Evolutionary conservation across 768 basidiomycete species (phyloP).

Genomic region (Phylloporus sp.): DNA sequence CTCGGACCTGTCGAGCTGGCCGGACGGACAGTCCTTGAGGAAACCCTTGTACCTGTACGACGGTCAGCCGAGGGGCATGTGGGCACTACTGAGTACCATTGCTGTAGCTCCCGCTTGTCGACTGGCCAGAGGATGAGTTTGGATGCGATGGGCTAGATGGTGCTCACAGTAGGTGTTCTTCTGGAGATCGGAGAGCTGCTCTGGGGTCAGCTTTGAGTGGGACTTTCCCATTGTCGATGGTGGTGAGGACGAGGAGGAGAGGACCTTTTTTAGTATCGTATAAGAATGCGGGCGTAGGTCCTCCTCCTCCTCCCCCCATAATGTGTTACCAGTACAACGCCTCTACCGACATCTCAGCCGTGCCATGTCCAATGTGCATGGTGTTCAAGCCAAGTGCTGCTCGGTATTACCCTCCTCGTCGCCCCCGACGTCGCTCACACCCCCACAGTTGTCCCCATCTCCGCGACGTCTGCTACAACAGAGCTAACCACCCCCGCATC

Average conservation of each 20-base stretch:
- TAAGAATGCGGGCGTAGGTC: conserved; percentile 24
- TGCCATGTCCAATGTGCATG: conserved; percentile 81
- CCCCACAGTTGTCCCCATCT: conserved; percentile 67
- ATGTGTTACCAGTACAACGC: conserved; percentile 79
- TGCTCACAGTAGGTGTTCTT: conserved; percentile 93
- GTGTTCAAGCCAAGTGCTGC: conserved; percentile 61
- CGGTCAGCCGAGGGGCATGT: conserved; percentile 10
- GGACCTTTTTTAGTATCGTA: conserved; percentile 33
- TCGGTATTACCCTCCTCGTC: conserved; percentile 40
- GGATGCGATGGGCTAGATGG: conserved; percentile 6
- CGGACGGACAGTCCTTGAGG: conserved; percentile 96
- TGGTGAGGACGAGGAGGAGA: conserved; percentile 13
- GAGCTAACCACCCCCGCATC: conserved; percentile 66
- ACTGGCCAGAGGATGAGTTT: conserved; percentile 47
- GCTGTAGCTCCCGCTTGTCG: conserved; percentile 95
- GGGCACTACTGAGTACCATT: conserved; percentile 55
- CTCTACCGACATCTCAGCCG: conserved; percentile 58
- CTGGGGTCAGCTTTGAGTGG: conserved; percentile 90
- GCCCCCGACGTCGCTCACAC: conserved; percentile 19
- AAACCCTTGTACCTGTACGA: conserved; percentile 93
- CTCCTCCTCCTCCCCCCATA: conserved; percentile 17
- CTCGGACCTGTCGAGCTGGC: conserved; percentile 92
- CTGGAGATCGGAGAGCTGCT: conserved; percentile 92
- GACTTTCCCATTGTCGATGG: conserved; percentile 86
- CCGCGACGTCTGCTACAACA: conserved; percentile 72